phyloP scores from a whole-genome alignment of 768 basidiomycete genomes.

The Russula sp. region DNA sequence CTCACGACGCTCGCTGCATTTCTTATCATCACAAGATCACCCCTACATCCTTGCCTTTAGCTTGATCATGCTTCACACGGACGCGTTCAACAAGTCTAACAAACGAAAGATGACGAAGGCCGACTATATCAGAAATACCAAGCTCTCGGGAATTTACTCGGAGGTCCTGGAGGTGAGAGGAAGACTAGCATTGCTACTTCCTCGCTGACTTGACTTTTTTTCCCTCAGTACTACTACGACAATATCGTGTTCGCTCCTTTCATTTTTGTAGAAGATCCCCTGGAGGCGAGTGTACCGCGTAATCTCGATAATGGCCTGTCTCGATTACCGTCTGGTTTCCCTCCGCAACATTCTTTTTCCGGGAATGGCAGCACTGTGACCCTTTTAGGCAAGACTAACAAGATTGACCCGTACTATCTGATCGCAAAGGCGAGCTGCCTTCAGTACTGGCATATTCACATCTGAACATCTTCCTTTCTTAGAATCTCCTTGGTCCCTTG shows the following conservation, averaged over 20 bases:
- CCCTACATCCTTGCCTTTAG: slow-evolving; percentile 97
- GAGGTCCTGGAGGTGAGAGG: slow-evolving; percentile 78
- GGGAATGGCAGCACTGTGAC: slow-evolving; percentile 30
- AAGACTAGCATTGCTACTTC: background rate
- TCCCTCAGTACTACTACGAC: slow-evolving; percentile 80
- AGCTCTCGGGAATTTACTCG: slow-evolving; percentile 71
- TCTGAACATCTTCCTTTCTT: slow-evolving; percentile 6
- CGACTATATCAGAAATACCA: slow-evolving; percentile 90
- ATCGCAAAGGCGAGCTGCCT: slow-evolving; percentile 62
- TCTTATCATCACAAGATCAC: slow-evolving; percentile 52
- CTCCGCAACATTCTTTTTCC: slow-evolving; percentile 25
- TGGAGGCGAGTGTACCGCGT: slow-evolving; percentile 57
- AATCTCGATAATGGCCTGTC: slow-evolving; percentile 36
- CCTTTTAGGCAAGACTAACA: slow-evolving; percentile 49
- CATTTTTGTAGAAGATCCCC: slow-evolving; percentile 89
- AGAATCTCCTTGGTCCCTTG: slow-evolving; percentile 64
- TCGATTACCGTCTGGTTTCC: slow-evolving; percentile 34
- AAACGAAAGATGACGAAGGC: slow-evolving; percentile 95
- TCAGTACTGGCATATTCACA: background rate
- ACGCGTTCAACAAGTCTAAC: slow-evolving; percentile 96
- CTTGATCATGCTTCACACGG: slow-evolving; percentile 97
- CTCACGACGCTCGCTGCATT: background rate
- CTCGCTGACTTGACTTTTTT: background rate
- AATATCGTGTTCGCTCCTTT: slow-evolving; percentile 96
- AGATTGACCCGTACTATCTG: slow-evolving; percentile 88